Conservation (phyloP, 2,329 filamentous ascomycete species). For the Neophaeococcomyces mojaviensis region DNA sequence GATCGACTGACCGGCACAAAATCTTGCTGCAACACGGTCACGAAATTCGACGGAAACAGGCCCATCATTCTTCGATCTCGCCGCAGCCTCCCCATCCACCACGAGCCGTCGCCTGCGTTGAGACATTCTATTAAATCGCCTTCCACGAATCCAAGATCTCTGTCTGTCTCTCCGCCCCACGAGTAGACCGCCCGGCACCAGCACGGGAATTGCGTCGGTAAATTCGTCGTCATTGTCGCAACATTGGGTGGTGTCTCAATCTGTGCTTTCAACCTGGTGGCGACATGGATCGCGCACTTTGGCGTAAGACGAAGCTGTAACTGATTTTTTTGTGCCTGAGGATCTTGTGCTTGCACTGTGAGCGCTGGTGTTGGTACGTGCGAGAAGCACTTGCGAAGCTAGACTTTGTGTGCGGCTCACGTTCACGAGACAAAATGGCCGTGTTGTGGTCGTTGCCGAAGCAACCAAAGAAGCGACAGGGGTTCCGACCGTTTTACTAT, state of each 20-base stretch:
- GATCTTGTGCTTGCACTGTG: too few relatives aligned
- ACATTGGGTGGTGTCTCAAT: not conserved
- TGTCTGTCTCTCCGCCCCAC: conserved; percentile 91
- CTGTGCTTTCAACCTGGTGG: too few relatives aligned
- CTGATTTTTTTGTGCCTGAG: too few relatives aligned
- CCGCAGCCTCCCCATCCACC: conserved; percentile 92
- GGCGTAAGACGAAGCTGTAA: too few relatives aligned
- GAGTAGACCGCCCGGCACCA: conserved; percentile 89
- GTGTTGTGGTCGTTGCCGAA: too few relatives aligned
- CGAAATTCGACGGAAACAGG: conserved; percentile 94
- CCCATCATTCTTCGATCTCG: conserved; percentile 87
- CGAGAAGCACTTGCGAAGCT: too few relatives aligned
- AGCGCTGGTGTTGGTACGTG: too few relatives aligned
- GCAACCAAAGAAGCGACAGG: too few relatives aligned
- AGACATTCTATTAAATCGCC: conserved; percentile 96
- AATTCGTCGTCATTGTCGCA: conserved; percentile 24
- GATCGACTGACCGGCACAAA: conserved; percentile 61
- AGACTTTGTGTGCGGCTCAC: too few relatives aligned
- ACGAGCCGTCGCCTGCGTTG: conserved; percentile 93
- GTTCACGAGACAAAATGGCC: too few relatives aligned
- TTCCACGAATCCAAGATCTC: conserved; percentile 93
- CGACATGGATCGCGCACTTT: too few relatives aligned
- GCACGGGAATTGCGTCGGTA: conserved; percentile 77
- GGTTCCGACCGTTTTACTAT: too few relatives aligned
- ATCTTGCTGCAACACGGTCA: conserved; percentile 75